Conservation (phyloP, 2,329 filamentous ascomycete species). For the Botrytis tulipae region DNA sequence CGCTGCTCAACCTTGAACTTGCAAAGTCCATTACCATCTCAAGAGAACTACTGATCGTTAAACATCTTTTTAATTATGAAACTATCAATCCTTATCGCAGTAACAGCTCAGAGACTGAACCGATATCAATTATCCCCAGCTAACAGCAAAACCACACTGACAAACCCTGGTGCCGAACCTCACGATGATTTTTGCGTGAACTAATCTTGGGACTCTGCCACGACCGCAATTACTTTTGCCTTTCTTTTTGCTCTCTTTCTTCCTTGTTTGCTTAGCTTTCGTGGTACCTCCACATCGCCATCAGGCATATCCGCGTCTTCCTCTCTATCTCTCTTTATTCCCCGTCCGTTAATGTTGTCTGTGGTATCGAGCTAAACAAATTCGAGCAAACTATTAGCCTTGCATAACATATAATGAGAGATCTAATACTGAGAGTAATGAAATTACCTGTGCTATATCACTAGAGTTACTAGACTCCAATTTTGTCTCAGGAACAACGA, state of each 20-base stretch:
- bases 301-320: neutral
- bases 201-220: too few relatives aligned
- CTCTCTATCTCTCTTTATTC: neutral
- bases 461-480: too few relatives aligned
- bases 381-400: neutral
- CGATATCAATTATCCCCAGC: neutral
- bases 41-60: too few relatives aligned
- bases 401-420: too few relatives aligned
- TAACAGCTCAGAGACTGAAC: too few relatives aligned
- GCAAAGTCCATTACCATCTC: neutral
- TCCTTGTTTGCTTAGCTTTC: neutral
- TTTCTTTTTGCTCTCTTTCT: neutral
- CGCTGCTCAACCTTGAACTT: neutral
- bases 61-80: neutral
- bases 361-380: neutral
- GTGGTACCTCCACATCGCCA: neutral
- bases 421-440: too few relatives aligned
- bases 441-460: neutral
- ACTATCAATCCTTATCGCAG: neutral
- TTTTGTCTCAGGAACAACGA: neutral
- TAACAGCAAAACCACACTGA: neutral
- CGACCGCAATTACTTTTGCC: fast-evolving
- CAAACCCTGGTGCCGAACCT: neutral
- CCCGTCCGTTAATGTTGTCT: neutral
- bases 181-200: neutral